Base-by-base conservation (phyloP, 495 filamentous ascomycete genomes). In the Penicillium antarcticum region DNA sequence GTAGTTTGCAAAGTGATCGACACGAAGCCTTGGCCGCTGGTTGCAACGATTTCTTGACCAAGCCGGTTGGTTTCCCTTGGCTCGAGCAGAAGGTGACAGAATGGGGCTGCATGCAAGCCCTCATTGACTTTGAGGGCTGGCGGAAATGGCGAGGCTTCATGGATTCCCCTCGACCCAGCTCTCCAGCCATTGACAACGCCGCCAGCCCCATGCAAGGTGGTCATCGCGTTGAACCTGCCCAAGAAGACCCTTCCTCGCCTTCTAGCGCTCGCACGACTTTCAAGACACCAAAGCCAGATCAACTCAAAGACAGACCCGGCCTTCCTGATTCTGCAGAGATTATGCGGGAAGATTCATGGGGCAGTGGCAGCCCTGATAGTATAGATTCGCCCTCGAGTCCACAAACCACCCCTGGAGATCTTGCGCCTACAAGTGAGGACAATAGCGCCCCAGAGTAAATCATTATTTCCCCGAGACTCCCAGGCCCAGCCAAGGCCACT, bases 121-220 rank as follows among this genome's bases (percentile, higher is more conserved):
- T 98, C 45, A 98, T 98, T 68, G 94, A 98, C 75, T 97, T 91
- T 59, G 94, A 97, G 62, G 94, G 94, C 45, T 98, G 94, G 94
- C 84, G 91, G 37, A 89, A 91, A 69, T 98, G 94, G 94, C 96
- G 96, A 60, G 86, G 90, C 54, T 92, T 84, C 61, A 75, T 81
- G 23, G 67, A 74, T 39, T 63, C 70, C 3, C 60, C 66, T 13
- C 53, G 34, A 10, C 43, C 55, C 33, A 23, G 48, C 29, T 66
- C 65, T 8, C 60, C 62, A 14, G 39, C 39, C 16, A 50, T 54
- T 9, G 57, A 66, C 21, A 62, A 47, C 24, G 57, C 53, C 29
- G 51, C 61, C 9, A 71, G 68, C 29, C 70, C 69, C 13, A 66
- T 67, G 65, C 69, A 69, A 26, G 52, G 48, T 23, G 65, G 65